These are phyloP conservation scores for Lasiosphaeris hirsuta DNA, from an alignment of 495 filamentous ascomycete genomes.

Conservation along the genomic window DNA sequence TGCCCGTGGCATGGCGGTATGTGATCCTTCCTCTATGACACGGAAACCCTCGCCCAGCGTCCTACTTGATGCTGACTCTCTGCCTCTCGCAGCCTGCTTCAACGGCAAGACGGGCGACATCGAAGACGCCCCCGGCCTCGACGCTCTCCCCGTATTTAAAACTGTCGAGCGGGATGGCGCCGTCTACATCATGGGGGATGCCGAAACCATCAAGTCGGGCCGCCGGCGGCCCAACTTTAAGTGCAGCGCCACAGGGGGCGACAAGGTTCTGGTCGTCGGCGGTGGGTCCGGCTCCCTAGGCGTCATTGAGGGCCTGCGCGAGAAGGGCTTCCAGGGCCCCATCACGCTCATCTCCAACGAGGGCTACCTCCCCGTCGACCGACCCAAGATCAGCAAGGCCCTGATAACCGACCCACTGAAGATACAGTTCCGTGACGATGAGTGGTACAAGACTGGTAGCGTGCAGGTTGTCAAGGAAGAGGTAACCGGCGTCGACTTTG, in stretches of 20 bases:
- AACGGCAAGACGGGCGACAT: conserved; percentile 85
- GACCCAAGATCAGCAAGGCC: conserved; percentile 94
- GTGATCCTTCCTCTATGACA: conserved; percentile 17
- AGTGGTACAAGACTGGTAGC: conserved; percentile 73
- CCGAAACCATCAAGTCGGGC: conserved; percentile 72
- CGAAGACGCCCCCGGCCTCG: conserved; percentile 87
- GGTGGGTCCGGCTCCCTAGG: conserved; percentile 84
- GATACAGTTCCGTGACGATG: conserved; percentile 65
- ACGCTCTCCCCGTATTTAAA: conserved; percentile 76
- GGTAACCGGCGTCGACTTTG: conserved; percentile 72
- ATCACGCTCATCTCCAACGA: conserved; percentile 86
- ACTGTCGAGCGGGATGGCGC: conserved; percentile 72
- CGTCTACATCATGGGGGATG: conserved; percentile 80
- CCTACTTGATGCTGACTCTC: conserved; percentile 14
- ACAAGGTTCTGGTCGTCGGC: conserved; percentile 83
- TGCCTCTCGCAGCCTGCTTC: conserved; percentile 69
- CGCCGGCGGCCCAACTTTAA: conserved; percentile 69
- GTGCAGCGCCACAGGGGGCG: conserved; percentile 53
- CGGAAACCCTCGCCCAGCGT: not conserved
- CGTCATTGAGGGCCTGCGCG: conserved; percentile 73
- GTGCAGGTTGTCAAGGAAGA: conserved; percentile 74
- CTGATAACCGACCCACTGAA: conserved; percentile 79
- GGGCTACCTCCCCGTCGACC: conserved; percentile 80
- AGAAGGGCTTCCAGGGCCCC: conserved; percentile 72
- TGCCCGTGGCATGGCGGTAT: conserved; percentile 95